phyloP scores from a whole-genome alignment of 441 rosid species.

The Adansonia gregorii region DNA sequence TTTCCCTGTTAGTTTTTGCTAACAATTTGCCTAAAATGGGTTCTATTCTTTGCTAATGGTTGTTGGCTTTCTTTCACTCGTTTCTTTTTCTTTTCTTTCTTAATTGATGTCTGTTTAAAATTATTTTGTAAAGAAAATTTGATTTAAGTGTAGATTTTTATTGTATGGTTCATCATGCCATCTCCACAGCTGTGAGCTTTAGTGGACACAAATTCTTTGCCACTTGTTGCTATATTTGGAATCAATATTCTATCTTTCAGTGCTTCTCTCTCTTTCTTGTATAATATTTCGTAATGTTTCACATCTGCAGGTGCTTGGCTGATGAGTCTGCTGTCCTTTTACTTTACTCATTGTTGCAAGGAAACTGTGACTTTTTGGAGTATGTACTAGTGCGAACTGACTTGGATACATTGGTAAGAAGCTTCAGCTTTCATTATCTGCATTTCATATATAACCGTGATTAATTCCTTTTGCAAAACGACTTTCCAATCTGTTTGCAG shows the following conservation, averaged over 20 bases:
- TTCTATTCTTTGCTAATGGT: slow-evolving; percentile 1
- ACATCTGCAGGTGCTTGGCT: slow-evolving; percentile 77
- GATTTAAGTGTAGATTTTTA: background rate
- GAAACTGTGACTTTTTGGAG: slow-evolving; percentile 95
- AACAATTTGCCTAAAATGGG: background rate
- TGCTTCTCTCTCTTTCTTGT: slow-evolving; percentile 29
- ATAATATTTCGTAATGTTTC: slow-evolving; percentile 29
- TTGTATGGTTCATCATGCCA: background rate
- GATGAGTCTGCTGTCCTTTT: slow-evolving; percentile 90
- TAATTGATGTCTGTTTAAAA: background rate
- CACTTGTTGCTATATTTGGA: slow-evolving; percentile 1
- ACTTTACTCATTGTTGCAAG: slow-evolving; percentile 91
- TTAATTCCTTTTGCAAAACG: background rate
- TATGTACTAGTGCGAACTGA: slow-evolving; percentile 96
- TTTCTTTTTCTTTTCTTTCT: background rate
- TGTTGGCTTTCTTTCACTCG: background rate
- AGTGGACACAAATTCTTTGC: background rate
- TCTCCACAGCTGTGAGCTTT: background rate
- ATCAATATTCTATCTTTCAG: slow-evolving; percentile 9
- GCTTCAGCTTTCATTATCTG: slow-evolving; percentile 21
- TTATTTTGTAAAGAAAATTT: slow-evolving; percentile 1
- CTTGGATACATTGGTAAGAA: slow-evolving; percentile 91
- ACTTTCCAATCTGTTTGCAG: background rate
- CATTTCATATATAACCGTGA: background rate
- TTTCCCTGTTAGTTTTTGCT: background rate